Base-by-base conservation (phyloP, 2,329 filamentous ascomycete species). In the Aspergillus udagawae region DNA sequence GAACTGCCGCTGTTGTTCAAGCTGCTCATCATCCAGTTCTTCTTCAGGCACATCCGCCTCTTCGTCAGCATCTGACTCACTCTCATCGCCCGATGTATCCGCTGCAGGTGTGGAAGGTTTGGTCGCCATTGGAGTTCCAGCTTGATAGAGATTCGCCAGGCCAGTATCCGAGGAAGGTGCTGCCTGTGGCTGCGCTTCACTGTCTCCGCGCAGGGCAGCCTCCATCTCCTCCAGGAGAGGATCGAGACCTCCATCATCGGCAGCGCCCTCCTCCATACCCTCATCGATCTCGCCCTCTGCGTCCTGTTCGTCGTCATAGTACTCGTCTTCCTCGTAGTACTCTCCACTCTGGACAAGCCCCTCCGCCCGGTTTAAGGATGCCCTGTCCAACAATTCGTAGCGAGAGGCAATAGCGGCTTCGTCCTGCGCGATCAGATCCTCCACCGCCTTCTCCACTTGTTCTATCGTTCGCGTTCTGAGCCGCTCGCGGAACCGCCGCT, bases 391-490 rank as follows among this genome's bases (percentile, higher is more conserved):
- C 66, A 89, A 79, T 67, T 91, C 86, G 65, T 84, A 89, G 52
- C 79, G 80, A 14, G 86, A 84, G 17, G 70, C 82, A 1, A 80
- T 62, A 4, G 86, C 83, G 42, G 81, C 80, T 53, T 82, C 80
- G 65, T 96, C 92, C 44, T 86, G 85, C 48, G 82, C 82, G 3
- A 95, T 80, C 35, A 96, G 77, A 48, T 87, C 82, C 61, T 91
- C 86, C 35, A 95, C 90, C 64, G 90, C 85, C 55, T 86, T 85
- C 68, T 96, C 91, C 51, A 93, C 91, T 64, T 91, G 88, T 70
- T 93, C 88, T 60, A 94, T 92, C 62, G 92, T 90, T 58, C 91
- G 87, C 56, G 92, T 87, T 59, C 87, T 91, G 53, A 93, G 84
- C 3, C 91, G 86, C 69, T 92, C 92, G 57, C 91, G 85, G 74